These are phyloP conservation scores for Fomitopsis pinicola DNA, from an alignment of 1,284 basidiomycete genomes.

Conservation along the genomic window DNA sequence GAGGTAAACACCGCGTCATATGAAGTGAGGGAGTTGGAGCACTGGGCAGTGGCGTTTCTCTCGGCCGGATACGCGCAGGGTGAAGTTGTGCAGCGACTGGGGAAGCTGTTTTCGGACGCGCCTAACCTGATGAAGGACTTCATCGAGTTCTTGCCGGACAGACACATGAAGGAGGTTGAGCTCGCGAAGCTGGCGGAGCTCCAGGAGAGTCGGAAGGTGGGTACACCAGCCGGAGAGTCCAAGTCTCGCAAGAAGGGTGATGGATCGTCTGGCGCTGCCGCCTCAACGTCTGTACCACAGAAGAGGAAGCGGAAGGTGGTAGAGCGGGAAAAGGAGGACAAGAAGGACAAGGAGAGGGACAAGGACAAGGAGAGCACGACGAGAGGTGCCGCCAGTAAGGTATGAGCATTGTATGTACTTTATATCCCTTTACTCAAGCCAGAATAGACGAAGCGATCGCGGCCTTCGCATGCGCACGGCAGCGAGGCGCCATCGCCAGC, in stretches of 20 bases:
- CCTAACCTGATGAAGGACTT: constrained; percentile 91
- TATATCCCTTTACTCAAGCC: not conserved
- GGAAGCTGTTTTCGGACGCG: constrained; percentile 81
- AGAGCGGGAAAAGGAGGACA: constrained; percentile 32
- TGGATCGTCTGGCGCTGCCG: constrained; percentile 2
- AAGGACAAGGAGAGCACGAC: constrained; percentile 15
- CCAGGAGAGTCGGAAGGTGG: constrained; percentile 14
- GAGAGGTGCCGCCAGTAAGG: constrained; percentile 28
- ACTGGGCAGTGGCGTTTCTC: constrained; percentile 42
- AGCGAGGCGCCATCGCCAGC: constrained; percentile 24
- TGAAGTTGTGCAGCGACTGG: constrained; percentile 84
- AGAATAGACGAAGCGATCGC: constrained; percentile 18
- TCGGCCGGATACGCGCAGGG: constrained; percentile 33
- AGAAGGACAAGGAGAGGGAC: constrained; percentile 27
- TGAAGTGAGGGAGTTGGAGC: constrained; percentile 65
- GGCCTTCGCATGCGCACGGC: constrained; percentile 19
- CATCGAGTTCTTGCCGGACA: constrained; percentile 85
- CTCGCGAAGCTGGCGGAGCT: constrained; percentile 21
- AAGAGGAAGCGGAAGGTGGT: constrained; percentile 62
- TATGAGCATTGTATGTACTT: constrained; percentile 9
- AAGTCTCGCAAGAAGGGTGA: constrained; percentile 18
- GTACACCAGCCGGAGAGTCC: constrained; percentile 8
- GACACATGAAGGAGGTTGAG: constrained; percentile 45
- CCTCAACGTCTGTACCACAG: constrained; percentile 38
- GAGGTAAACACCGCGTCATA: constrained; percentile 43